Evolutionary conservation across 768 basidiomycete species (phyloP), one percentile per base, ranked within the genome.

Genomic region (Leccinum uliginosum): DNA sequence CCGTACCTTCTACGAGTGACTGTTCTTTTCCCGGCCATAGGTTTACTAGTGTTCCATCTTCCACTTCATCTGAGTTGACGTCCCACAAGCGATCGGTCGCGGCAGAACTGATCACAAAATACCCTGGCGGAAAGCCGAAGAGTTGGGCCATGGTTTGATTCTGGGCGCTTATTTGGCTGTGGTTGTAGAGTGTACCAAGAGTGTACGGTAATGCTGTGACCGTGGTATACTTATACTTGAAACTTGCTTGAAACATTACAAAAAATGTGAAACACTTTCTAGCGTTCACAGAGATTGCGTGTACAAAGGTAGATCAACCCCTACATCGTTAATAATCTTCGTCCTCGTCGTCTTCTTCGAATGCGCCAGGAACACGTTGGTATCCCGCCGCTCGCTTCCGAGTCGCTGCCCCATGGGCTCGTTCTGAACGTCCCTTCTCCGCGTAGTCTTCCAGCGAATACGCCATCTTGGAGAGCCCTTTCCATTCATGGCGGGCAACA

Each of bases 401-500:
- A 12, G 30, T 32, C 17, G 26, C 23, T 21, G 32, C 47, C 46
- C 56, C 50, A 46, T 79, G 73, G 4, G 51, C 38, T 1, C 59
- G 49, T 58, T 83, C 80, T 27, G 34, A 56, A 43, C 63, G 64
- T 35, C 69, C 69, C 65, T 82, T 87, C 72, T 88, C 87, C 4
- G 81, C 78, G 79, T 84, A 87, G 65, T 94, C 91, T 64, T 93
- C 87, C 48, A 97, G 66, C 6, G 73, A 74, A 38, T 82, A 77
- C 0, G 72, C 70, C 75, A 84, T 81, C 72, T 93, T 95, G 1
- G 82, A 80, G 54, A 95, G 74, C 6, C 95, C 94, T 73, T 95
- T 97, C 92, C 94, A 99, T 73, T 98, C 92, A 63, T 99, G 97
- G 62, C 89, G 80, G 6, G 95, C 96, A 23, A 99, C 82, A 44